Base-by-base conservation (phyloP, 2,329 filamentous ascomycete genomes). In the Fusarium sambucinum region DNA sequence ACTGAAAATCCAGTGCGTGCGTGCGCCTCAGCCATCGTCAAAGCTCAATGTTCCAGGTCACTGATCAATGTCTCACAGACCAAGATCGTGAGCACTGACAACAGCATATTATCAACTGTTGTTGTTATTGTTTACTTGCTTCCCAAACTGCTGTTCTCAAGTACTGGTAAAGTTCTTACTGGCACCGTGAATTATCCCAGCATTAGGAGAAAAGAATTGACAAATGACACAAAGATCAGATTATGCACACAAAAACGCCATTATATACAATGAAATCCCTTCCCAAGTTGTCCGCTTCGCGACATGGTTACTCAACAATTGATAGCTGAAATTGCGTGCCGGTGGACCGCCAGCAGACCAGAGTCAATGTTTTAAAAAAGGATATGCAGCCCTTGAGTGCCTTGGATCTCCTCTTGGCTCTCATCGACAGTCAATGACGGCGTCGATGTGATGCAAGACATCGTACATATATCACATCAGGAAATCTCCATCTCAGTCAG, bases 121-220 rank as follows among this genome's bases (percentile, higher is more conserved):
- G 58, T 71, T 63, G 41, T 71, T 61, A 21, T 73, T 73, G 69
- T 72, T 73, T 73, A 65, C 73, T 73, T 73, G 71, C 71, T 58
- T 59, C 52, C 38, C 54, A 21, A 55, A 51, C 62, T 51, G 48
- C 48, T 53, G 32, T 69, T 56, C 40, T 66, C 54, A 47, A 56
- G 46, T 44, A 68, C 52, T 37, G 48, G 51, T 42, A 58, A 41
- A 55, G 29, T 40, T 60, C 50, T 60, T 44, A 32, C 29, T 27
- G 48, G 37, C 19, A 51, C 37, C 41, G 44, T 41, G 35, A 57
- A 60, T 25, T 19, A 25, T 35, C 14, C 12, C 10, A 23, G 10
- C n/a, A 29, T 50, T 13, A 29, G 53, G 30, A 47, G 25, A 37
- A 25, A 27, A 25, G 23, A 32, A 27, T n/a, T 32, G 33, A 17